Percentiles rank a stretch among this genome's conserved stretches.
Conservation (phyloP, 345 rosid species). For the Euphorbia tirucalli region DNA sequence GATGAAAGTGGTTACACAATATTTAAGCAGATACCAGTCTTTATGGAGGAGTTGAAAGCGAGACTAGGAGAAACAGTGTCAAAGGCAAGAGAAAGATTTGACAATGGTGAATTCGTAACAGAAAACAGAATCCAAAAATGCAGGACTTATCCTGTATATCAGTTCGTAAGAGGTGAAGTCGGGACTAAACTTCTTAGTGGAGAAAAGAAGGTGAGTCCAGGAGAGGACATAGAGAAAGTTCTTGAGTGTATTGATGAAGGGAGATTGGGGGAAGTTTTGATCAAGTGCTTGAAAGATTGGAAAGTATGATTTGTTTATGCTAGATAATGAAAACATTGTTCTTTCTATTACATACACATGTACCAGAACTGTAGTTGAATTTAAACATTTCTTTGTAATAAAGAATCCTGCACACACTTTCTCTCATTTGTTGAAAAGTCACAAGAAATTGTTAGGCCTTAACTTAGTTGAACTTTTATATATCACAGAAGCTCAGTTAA, state of each 20-base stretch:
- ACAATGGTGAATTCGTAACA: slow-evolving; percentile 18
- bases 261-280: slow-evolving; percentile 34
- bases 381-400: background rate
- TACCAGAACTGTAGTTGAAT: background rate
- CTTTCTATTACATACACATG: background rate
- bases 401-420: slow-evolving; percentile 1
- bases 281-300: slow-evolving; percentile 30
- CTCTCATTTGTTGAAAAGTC: no score
- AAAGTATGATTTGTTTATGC: background rate
- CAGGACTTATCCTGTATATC: slow-evolving; percentile 42
- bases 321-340: background rate
- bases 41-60: slow-evolving; percentile 37
- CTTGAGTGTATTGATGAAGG: slow-evolving; percentile 40
- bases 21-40: slow-evolving; percentile 40
- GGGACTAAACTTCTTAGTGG: slow-evolving; percentile 46
- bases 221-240: slow-evolving; percentile 51
- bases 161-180: slow-evolving; percentile 41
- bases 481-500: no score
- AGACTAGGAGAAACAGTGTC: slow-evolving; percentile 37
- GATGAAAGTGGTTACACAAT: slow-evolving; percentile 29
- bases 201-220: slow-evolving; percentile 48
- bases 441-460: no score
- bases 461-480: no score
- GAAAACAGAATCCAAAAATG: slow-evolving; percentile 43
- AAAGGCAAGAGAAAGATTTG: slow-evolving; percentile 37